Evolutionary conservation across 257 asterid species (phyloP).

Genomic region (Ballota nigra): DNA sequence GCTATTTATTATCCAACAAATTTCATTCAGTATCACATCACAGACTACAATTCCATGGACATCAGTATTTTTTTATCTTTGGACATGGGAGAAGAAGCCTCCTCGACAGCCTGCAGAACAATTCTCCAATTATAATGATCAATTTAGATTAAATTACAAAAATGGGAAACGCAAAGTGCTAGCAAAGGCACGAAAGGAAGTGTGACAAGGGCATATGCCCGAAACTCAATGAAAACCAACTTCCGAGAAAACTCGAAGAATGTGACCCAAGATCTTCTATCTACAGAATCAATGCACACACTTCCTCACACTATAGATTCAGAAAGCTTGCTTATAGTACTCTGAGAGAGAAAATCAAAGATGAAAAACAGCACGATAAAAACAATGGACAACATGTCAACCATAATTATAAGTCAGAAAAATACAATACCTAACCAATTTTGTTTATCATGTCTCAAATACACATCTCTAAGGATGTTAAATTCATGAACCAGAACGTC

Average conservation of each 20-base stretch:
- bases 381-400: not conserved
- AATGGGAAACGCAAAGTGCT: not conserved
- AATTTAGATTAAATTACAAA: not conserved
- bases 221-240: not conserved
- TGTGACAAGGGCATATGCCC: too few relatives aligned
- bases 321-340: not conserved
- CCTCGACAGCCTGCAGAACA: constrained; percentile 53
- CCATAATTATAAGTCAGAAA: not conserved
- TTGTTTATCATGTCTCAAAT: not conserved
- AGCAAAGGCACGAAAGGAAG: too few relatives aligned
- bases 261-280: not conserved
- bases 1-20: constrained; percentile 14
- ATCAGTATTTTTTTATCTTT: constrained; percentile 59
- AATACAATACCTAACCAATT: not conserved
- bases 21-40: not conserved
- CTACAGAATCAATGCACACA: not conserved
- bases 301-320: not conserved
- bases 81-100: constrained; percentile 40
- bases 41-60: constrained; percentile 57
- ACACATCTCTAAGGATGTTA: not conserved
- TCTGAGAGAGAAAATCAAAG: not conserved
- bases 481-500: not conserved
- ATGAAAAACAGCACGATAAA: not conserved
- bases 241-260: too few relatives aligned
- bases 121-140: not conserved